Evolutionary conservation across 2,329 filamentous ascomycete species (phyloP), one percentile per base, ranked within the genome.

Genomic region (Leptographium radiaticola): DNA sequence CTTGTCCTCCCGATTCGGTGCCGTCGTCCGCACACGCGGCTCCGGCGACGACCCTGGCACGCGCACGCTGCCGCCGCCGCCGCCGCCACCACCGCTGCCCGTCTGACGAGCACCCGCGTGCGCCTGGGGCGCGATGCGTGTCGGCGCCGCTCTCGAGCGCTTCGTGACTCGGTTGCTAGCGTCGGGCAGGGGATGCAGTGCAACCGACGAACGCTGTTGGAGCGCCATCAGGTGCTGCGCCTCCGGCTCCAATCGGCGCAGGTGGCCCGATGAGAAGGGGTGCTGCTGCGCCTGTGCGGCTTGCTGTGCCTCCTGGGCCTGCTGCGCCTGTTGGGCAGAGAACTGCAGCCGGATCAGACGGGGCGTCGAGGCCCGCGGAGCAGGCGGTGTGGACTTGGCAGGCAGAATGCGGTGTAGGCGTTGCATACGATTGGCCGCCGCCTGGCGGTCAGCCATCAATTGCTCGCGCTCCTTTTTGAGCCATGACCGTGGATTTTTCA

Each of bases 1-100:
- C 65, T 86, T 88, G 65, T 95, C 88, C 66, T 93, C 88, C 38
- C 87, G 78, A 61, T 83, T 89, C 18, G 81, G 79, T 31, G 81
- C 80, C 20, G 79, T 69, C 48, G 71, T 68, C 62, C 81, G 67
- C 46, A 73, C 51, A 4, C 56, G 57, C 31, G 60, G 58, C 51
- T 61, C 59, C 0, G 59, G 57, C 2, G 59, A 59, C 4, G 54
- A 43, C 30, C 52, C 49, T 0, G 58, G 40, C 13, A 43, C 4
- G 4, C 58, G 57, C 6, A 20, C 43, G 20, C 25, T 44, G 20
- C 40, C 36, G 39, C 45, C 49, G 1, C 39, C 31, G 40, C 39
- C 31, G 31, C n/a, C 31, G 25, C 30, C 25, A 15, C 30, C 25
- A 20, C 30, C 15, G 25, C 40, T 20, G 8, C 38, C 25, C 12